Percentiles rank a stretch among this genome's conserved stretches.
phyloP scores from a whole-genome alignment of 140 eudicot species.

The Flaveria floridana region DNA sequence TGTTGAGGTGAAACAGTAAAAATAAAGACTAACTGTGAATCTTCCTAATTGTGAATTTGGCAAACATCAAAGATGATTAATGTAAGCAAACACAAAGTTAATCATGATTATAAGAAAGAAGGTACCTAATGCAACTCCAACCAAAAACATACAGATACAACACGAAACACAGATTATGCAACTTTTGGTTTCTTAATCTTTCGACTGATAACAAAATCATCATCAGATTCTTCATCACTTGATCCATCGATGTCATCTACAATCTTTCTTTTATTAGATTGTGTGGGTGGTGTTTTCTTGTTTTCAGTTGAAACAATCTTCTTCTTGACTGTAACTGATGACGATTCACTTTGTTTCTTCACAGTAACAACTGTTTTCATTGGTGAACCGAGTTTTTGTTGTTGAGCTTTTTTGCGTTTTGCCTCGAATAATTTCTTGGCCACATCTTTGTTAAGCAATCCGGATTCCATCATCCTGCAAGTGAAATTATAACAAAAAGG shows the following conservation, averaged over 20 bases:
- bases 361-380: conserved; percentile 60
- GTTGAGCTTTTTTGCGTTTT: conserved; percentile 56
- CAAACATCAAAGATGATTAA: not conserved
- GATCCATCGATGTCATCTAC: conserved; percentile 36
- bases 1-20: no score
- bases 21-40: not conserved
- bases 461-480: conserved; percentile 91
- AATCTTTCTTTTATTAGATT: conserved; percentile 53
- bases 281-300: conserved; percentile 52
- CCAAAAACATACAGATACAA: conserved; percentile 19
- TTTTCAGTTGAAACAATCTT: conserved; percentile 44
- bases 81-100: not conserved
- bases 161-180: conserved; percentile 28
- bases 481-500: conserved; percentile 1
- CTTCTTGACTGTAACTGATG: conserved; percentile 50
- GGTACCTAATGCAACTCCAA: not conserved
- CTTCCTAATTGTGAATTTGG: not conserved
- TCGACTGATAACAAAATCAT: conserved; percentile 48
- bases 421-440: conserved; percentile 63
- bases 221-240: conserved; percentile 50
- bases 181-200: conserved; percentile 54
- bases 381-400: conserved; percentile 64
- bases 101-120: conserved; percentile 1
- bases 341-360: conserved; percentile 49
- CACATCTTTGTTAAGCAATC: conserved; percentile 66